Base-by-base conservation (phyloP, 305 asterid species). In the Petunia hybrid region DNA sequence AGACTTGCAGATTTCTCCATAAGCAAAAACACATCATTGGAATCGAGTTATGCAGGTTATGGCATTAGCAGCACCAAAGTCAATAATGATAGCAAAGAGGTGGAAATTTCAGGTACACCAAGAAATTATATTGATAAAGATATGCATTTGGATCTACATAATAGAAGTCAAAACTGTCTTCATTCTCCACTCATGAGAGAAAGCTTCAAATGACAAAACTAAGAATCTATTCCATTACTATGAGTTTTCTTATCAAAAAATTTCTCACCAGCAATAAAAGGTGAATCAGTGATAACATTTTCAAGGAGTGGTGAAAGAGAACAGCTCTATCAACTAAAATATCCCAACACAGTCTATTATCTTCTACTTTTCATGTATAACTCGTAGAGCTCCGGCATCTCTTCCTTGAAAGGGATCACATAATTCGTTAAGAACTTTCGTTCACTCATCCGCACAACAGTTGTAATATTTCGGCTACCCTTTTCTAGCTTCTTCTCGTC, bases 381-480 rank as follows among this genome's bases (percentile, higher is more conserved):
- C 45, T 83, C 59, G n/a, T 71, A 83, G 0, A 83, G 2, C 10
- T 69, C 62, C 7, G 76, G 67, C 67, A 78, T 4, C 6, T 6
- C 8, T 39, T 35, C 76, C 62, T 12, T 69, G 43, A 48, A 46
- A 0, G 85, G 85, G 9, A 79, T 9, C 8, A 83, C 42, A 35
- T 36, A 83, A 16, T 14, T 61, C 51, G 79, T 6, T 57, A 56
- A 4, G 10, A 83, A 73, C 76, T 53, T 35, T 1, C 61, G 4
- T 35, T 79, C 70, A 46, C 70, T 6, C 9, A 43, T 6, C n/a
- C 3, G 4, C 16, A 79, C 22, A 51, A 73, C 62, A 0, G 31
- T 10, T 10, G 4, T 6, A 48, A 79, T 16, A 38, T 14, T 2
- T 3, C 2, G 39, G 2, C 53, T 77, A 61, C 71, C 14, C 82